These are phyloP conservation scores for Plenodomus tracheiphilus DNA, from an alignment of 2,329 filamentous ascomycete species.

Conservation along the genomic window DNA sequence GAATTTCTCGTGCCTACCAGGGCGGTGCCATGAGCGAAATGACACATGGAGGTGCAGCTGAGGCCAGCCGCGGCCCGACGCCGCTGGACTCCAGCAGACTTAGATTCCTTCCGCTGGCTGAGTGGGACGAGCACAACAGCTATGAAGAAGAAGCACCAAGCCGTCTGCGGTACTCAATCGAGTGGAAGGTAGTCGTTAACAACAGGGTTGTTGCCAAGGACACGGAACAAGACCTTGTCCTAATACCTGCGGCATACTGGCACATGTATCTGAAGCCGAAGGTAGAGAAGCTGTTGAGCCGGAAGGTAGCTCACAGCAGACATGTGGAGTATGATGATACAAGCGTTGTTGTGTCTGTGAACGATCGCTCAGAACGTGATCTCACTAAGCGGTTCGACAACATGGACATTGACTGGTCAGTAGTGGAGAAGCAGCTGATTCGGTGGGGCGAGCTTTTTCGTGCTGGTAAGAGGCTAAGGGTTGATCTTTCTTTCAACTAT, in stretches of 20 bases:
- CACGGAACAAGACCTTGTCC: constrained; percentile 30
- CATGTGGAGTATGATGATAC: constrained; percentile 12
- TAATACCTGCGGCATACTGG: constrained; percentile 18
- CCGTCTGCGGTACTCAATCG: constrained; percentile 31
- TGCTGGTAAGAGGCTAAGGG: constrained; percentile 34
- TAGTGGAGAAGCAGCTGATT: constrained; percentile 35
- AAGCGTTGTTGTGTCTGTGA: constrained; percentile 26
- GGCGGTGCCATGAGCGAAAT: no score
- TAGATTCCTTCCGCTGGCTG: no score
- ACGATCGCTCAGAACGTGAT: constrained; percentile 29
- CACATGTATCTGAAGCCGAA: constrained; percentile 7
- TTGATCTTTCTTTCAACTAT: constrained; percentile 39
- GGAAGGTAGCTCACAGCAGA: constrained; percentile 11
- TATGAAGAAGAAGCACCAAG: constrained; percentile 22
- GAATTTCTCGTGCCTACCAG: no score
- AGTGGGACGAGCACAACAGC: constrained; percentile 17
- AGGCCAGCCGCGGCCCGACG: no score
- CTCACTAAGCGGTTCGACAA: constrained; percentile 33
- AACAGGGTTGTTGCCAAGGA: constrained; percentile 26
- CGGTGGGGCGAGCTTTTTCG: constrained; percentile 12
- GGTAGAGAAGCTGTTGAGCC: constrained; percentile 11
- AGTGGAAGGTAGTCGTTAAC: constrained; percentile 31
- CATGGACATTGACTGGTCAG: constrained; percentile 30
- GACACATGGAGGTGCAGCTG: no score
- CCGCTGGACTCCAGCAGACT: no score